These are phyloP conservation scores for Chaetomiaceae sp. DNA, from an alignment of 2,329 filamentous ascomycete genomes.

Conservation along the genomic window DNA sequence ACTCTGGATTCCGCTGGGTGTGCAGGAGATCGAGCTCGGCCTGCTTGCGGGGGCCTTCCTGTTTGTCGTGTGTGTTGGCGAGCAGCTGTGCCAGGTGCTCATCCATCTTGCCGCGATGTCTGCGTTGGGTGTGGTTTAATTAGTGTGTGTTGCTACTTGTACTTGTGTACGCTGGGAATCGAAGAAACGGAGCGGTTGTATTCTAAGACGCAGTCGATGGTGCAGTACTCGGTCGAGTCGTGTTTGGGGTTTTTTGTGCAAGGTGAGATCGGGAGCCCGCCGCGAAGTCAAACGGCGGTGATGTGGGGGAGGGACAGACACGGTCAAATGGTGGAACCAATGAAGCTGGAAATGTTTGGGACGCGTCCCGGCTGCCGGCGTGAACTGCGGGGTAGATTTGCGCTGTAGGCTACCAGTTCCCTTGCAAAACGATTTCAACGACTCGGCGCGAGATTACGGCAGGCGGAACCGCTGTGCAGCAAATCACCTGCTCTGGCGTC, in stretches of 20 bases:
- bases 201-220: no score
- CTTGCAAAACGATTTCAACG: no score
- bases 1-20: conserved; percentile 64
- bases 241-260: no score
- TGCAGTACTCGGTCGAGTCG: not conserved
- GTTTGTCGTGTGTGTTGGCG: conserved; percentile 75
- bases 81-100: conserved; percentile 87
- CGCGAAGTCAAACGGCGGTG: not conserved
- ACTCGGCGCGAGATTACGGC: not conserved
- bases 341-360: not conserved
- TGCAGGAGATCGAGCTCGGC: conserved; percentile 79
- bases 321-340: conserved; percentile 1
- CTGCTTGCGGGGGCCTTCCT: conserved; percentile 72
- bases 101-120: conserved; percentile 62
- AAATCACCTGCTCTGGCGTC: conserved; percentile 27
- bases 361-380: not conserved
- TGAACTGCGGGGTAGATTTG: not conserved
- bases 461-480: not conserved
- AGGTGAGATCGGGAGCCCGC: not conserved
- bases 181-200: not conserved
- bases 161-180: not conserved
- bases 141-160: not conserved
- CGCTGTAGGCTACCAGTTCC: no score
- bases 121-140: not conserved
- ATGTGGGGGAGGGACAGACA: conserved; percentile 4